A percentile compares a stretch with the other conserved stretches of the same genome.
These are phyloP conservation scores for Sutorius australiensis DNA, from an alignment of 768 basidiomycete species.

Conservation along the genomic window DNA sequence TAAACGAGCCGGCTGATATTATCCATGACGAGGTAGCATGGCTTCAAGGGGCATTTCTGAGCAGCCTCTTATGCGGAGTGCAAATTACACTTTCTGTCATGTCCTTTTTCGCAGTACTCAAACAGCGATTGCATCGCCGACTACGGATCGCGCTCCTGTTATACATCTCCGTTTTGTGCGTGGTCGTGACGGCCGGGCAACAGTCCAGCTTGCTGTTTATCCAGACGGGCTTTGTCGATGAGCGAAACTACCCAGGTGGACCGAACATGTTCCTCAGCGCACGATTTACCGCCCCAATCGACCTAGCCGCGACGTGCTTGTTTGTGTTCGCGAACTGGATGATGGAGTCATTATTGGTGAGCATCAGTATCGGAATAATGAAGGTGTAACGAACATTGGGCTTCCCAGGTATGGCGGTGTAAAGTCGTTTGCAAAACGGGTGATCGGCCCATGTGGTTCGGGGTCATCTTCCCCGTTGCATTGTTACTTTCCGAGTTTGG, in stretches of 20 bases:
- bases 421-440: constrained; percentile 14
- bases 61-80: constrained; percentile 18
- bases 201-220: constrained; percentile 9
- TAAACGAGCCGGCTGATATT: not conserved
- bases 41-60: constrained; percentile 22
- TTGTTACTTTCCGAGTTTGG: constrained; percentile 12
- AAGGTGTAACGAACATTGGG: not conserved
- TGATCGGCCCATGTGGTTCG: constrained; percentile 4
- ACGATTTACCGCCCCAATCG: not conserved
- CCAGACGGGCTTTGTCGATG: constrained; percentile 14
- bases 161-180: constrained; percentile 14
- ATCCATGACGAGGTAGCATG: constrained; percentile 12
- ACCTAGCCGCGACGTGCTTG: constrained; percentile 3
- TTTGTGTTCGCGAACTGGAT: constrained; percentile 21
- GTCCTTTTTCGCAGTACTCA: constrained; percentile 18
- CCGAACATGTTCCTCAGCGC: constrained; percentile 7
- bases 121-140: constrained; percentile 7
- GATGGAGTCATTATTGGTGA: constrained; percentile 22
- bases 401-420: constrained; percentile 23
- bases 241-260: constrained; percentile 13
- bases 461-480: constrained; percentile 5
- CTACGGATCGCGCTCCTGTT: constrained; percentile 11
- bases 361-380: not conserved
- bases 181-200: constrained; percentile 17
- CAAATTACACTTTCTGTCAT: constrained; percentile 18